These are phyloP conservation scores for Alternaria longipes DNA, from an alignment of 2,329 filamentous ascomycete species.

Conservation along the genomic window DNA sequence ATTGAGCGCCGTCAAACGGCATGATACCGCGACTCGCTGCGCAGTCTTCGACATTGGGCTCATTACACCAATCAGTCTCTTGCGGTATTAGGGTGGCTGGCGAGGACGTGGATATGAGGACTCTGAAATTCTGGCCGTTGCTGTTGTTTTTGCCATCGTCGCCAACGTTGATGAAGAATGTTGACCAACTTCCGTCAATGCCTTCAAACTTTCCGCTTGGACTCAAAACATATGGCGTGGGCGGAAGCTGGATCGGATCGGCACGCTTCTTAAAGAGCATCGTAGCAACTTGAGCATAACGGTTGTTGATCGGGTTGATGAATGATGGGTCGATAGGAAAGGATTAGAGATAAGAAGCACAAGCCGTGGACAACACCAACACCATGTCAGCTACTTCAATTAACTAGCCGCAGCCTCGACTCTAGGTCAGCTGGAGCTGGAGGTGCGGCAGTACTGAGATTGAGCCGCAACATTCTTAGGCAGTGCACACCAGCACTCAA, in stretches of 20 bases:
- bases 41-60: too few species aligned
- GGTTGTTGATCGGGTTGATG: too few species aligned
- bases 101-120: slow-evolving; percentile 46
- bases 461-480: slow-evolving; percentile 20
- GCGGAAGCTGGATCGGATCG: too few species aligned
- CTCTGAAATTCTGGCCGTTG: slow-evolving; percentile 48
- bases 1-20: too few species aligned
- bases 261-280: too few species aligned
- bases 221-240: slow-evolving; percentile 23
- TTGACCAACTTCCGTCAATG: slow-evolving; percentile 55
- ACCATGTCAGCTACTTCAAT: slow-evolving; percentile 19
- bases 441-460: slow-evolving; percentile 15
- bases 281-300: too few species aligned
- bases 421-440: slow-evolving; percentile 26
- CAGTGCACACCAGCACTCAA: slow-evolving; percentile 23
- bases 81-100: too few species aligned
- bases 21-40: too few species aligned
- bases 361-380: slow-evolving; percentile 26
- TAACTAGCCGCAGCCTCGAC: slow-evolving; percentile 29
- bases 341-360: too few species aligned
- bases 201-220: slow-evolving; percentile 46
- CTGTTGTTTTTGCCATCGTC: slow-evolving; percentile 33
- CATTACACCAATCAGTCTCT: too few species aligned
- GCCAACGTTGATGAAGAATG: slow-evolving; percentile 53
- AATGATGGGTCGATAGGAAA: too few species aligned